A percentile compares a stretch with the other conserved stretches of the same genome.
These are phyloP conservation scores for Zymoseptoria brevis DNA, from an alignment of 2,329 filamentous ascomycete species.

Conservation along the genomic window DNA sequence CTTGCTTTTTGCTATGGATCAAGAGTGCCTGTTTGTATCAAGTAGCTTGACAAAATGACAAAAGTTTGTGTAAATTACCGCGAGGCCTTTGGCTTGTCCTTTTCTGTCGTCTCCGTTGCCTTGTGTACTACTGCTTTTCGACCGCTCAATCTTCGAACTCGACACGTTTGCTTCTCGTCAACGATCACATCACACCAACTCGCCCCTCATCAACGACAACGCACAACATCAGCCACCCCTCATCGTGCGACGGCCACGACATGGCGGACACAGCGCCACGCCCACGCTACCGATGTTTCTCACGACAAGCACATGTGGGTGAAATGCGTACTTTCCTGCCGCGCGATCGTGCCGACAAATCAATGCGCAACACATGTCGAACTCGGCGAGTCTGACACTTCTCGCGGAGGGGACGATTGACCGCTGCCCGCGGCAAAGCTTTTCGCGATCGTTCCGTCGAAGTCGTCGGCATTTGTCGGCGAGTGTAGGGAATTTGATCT, in stretches of 20 bases:
- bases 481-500: not conserved
- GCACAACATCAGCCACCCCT: not conserved
- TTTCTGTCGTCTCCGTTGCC: too few species aligned
- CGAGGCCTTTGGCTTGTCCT: too few species aligned
- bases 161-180: not conserved
- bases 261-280: not conserved
- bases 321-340: not conserved
- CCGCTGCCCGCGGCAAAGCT: not conserved
- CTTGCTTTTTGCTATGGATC: not conserved
- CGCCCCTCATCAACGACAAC: not conserved
- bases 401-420: not conserved
- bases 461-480: not conserved
- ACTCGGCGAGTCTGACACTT: not conserved
- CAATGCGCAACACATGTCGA: not conserved
- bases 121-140: too few species aligned
- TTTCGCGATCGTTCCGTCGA: not conserved
- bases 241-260: not conserved
- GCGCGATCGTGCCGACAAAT: not conserved
- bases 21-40: not conserved
- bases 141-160: not conserved
- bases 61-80: not conserved
- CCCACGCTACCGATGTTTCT: not conserved
- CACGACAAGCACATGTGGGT: not conserved
- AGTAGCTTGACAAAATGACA: not conserved
- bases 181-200: not conserved